phyloP scores from a whole-genome alignment of 83 land plant genomes.

The Larix sibirica region DNA sequence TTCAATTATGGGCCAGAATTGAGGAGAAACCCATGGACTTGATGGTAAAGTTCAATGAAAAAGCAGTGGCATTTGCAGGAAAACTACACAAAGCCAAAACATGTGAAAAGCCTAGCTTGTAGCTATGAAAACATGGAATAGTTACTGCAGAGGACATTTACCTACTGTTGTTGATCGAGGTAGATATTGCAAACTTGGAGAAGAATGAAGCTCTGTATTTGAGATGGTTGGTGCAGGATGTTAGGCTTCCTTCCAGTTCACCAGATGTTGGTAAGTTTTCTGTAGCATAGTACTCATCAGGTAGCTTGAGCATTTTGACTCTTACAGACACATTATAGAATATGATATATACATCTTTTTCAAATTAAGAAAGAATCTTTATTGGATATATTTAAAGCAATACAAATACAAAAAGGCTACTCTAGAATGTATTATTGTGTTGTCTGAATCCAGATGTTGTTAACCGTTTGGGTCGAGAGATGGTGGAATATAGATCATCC shows the following conservation, averaged over 20 bases:
- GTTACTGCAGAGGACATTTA: background rate
- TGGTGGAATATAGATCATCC: no score
- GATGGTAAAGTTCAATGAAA: background rate
- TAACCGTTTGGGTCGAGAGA: background rate
- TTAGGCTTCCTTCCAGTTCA: background rate
- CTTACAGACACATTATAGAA: no score
- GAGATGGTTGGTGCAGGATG: background rate
- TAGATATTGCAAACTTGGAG: background rate
- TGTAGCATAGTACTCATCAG: background rate
- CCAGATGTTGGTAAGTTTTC: background rate
- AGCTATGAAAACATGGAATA: background rate
- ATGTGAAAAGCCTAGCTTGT: background rate
- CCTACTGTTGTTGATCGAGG: background rate
- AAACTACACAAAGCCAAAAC: background rate
- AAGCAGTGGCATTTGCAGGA: background rate
- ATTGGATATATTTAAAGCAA: no score
- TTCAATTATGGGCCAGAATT: background rate
- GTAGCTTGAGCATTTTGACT: background rate
- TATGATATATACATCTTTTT: no score
- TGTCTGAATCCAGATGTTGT: slow-evolving; percentile 6
- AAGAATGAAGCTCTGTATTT: background rate
- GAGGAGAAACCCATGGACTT: background rate
- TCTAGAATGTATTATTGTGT: no score
- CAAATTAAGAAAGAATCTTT: no score
- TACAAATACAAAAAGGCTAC: no score